phyloP scores from a whole-genome alignment of 2,329 filamentous ascomycete genomes.

The Thelonectria discophora region DNA sequence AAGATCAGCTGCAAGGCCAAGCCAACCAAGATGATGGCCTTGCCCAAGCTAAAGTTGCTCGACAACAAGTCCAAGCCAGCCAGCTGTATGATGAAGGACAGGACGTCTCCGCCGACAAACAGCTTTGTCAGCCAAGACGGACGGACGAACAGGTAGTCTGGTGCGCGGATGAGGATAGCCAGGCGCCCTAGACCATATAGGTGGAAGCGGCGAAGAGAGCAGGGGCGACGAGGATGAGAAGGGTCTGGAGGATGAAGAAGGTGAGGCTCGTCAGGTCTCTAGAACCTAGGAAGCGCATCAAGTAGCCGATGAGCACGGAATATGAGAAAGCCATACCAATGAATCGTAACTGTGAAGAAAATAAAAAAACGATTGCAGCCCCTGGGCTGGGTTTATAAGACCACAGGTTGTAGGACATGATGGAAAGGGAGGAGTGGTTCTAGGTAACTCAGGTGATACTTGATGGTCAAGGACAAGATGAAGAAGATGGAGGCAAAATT shows the following conservation, averaged over 20 bases:
- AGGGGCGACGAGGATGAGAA: neutral
- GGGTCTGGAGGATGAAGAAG: neutral
- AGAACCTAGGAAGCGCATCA: neutral
- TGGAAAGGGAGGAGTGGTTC: neutral
- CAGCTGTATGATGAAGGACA: neutral
- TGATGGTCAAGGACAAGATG: neutral
- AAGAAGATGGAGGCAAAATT: too few species aligned
- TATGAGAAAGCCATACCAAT: conserved; percentile 7
- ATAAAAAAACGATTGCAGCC: conserved; percentile 15
- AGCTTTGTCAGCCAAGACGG: conserved; percentile 1
- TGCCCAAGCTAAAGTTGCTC: neutral
- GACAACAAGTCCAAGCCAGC: neutral
- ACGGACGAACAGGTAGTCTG: neutral
- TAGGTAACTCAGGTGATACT: too few species aligned
- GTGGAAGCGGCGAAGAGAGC: neutral
- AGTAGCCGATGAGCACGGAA: neutral
- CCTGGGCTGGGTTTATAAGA: conserved; percentile 2
- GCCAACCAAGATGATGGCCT: neutral
- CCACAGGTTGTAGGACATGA: conserved; percentile 6
- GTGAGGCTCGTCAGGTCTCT: too few species aligned
- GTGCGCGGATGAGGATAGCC: neutral
- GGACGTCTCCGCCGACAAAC: neutral
- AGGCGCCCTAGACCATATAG: conserved; percentile 3
- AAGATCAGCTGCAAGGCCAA: conserved; percentile 1
- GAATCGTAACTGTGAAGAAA: neutral